Conservation (phyloP, 208 protist species). For the Crithidia expoeki region DNA sequence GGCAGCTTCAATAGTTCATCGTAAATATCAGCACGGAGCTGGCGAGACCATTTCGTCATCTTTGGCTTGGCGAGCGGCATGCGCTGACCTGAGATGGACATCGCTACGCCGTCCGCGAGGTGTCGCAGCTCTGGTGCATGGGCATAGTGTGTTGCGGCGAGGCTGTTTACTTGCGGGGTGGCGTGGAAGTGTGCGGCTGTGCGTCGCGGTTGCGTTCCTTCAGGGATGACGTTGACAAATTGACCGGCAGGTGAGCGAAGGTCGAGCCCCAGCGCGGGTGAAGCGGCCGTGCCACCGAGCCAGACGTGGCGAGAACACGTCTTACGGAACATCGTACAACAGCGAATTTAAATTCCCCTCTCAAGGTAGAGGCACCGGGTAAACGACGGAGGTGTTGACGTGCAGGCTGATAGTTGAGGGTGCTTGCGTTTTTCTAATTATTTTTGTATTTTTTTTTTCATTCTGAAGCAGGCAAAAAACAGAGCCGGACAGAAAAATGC, state of each 20-base stretch:
- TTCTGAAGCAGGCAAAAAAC: no score
- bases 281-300: conserved; percentile 68
- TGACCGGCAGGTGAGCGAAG: conserved; percentile 48
- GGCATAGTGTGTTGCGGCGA: conserved; percentile 33
- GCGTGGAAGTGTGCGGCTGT: conserved; percentile 37
- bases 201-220: conserved; percentile 47
- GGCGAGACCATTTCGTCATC: conserved; percentile 57
- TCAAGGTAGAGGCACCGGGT: no score
- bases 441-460: no score
- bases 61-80: conserved; percentile 30
- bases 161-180: conserved; percentile 37
- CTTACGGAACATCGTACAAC: conserved; percentile 39
- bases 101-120: conserved; percentile 20
- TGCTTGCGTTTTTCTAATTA: no score
- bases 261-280: conserved; percentile 64
- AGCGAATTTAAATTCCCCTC: neutral
- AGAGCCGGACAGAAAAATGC: no score
- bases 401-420: no score
- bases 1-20: conserved; percentile 89
- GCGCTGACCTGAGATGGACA: conserved; percentile 31
- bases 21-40: conserved; percentile 79
- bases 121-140: conserved; percentile 32
- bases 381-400: no score
- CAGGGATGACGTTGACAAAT: conserved; percentile 79
- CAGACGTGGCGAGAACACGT: conserved; percentile 44